Percentiles rank a stretch among this genome's conserved stretches.
These are phyloP conservation scores for Amanita fuliginea DNA, from an alignment of 768 basidiomycete species.

Conservation along the genomic window DNA sequence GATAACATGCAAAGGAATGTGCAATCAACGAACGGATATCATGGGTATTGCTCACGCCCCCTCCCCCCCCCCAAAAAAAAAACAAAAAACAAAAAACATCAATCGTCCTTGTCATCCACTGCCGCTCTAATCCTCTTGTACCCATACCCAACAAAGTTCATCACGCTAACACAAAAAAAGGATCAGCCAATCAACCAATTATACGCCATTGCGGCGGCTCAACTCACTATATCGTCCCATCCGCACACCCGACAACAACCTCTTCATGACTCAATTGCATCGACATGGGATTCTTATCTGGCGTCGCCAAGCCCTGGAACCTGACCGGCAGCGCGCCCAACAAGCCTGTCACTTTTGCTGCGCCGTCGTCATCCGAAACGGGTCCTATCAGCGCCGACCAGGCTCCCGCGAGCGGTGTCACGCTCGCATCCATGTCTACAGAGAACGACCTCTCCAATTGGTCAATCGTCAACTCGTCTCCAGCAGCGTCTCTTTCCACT, in stretches of 20 bases:
- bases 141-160: constrained; percentile 27
- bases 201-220: not conserved
- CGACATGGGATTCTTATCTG: constrained; percentile 92
- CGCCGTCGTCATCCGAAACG: constrained; percentile 13
- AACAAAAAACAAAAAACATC: too few relatives aligned
- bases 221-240: constrained; percentile 84
- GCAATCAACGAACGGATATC: too few relatives aligned
- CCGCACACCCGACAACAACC: constrained; percentile 84
- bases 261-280: constrained; percentile 89
- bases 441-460: constrained; percentile 14
- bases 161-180: constrained; percentile 16
- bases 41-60: not conserved
- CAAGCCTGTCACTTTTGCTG: constrained; percentile 43
- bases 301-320: constrained; percentile 71
- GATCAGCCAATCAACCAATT: not conserved
- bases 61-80: too few relatives aligned
- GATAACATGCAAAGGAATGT: too few relatives aligned
- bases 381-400: constrained; percentile 56
- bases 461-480: constrained; percentile 16
- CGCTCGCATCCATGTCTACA: constrained; percentile 55
- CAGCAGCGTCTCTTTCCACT: constrained; percentile 11
- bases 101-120: not conserved
- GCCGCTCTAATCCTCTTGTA: constrained; percentile 10
- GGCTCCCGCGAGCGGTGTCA: constrained; percentile 60
- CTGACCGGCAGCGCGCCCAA: constrained; percentile 52